These are phyloP conservation scores for Plantago rigida DNA, from an alignment of 305 asterid genomes.

Conservation along the genomic window DNA sequence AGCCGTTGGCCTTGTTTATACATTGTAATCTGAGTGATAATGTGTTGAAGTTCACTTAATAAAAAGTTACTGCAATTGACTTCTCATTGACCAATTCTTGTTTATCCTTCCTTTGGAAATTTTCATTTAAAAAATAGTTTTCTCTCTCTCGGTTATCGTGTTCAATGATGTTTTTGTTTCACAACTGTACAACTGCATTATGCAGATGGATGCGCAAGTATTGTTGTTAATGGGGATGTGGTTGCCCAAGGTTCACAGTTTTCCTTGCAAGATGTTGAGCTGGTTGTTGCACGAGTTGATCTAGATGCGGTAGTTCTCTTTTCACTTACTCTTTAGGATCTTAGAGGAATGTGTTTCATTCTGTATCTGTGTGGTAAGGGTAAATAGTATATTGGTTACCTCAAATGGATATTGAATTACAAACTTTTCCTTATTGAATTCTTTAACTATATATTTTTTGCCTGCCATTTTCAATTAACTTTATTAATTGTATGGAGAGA, in stretches of 20 bases:
- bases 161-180: constrained; percentile 17
- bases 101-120: not conserved
- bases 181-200: constrained; percentile 19
- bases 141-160: constrained; percentile 2
- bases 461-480: constrained; percentile 3
- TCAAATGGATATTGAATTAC: constrained; percentile 10
- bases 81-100: constrained; percentile 9
- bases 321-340: constrained; percentile 18
- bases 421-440: constrained; percentile 16
- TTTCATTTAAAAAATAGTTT: not conserved
- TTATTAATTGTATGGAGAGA: not conserved
- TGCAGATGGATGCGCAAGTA: constrained; percentile 91
- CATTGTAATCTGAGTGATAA: no score
- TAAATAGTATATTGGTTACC: constrained; percentile 6
- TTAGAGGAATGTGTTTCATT: constrained; percentile 2
- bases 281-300: constrained; percentile 90
- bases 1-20: no score
- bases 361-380: constrained; percentile 8
- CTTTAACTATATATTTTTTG: constrained; percentile 16
- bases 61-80: not conserved
- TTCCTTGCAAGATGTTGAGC: constrained; percentile 84
- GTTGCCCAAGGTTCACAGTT: constrained; percentile 95
- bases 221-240: constrained; percentile 89
- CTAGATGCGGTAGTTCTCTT: constrained; percentile 76
- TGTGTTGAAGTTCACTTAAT: no score